Evolutionary conservation across 176 grass and related monocot species (phyloP), one percentile per base, ranked within the genome.

Genomic region (Rhynchospora pubera): DNA sequence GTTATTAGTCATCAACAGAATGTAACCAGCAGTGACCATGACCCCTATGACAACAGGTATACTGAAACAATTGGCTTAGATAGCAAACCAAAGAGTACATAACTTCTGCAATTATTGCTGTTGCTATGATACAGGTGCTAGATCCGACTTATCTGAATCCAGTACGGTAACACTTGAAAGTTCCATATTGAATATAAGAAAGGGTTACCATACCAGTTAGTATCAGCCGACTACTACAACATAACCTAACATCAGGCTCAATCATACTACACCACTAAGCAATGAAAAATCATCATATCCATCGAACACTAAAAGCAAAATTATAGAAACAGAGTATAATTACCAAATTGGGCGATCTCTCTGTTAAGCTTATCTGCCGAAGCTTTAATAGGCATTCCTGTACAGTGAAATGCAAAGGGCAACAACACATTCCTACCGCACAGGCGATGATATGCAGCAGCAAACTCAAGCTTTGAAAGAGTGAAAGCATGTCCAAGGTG

Each of bases 341-440:
- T 82, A 82, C 93, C 93, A 63, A 82, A 92, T 32, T 87, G 83
- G 19, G 88, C 32, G 4, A 89, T 89, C 75, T 97, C 90, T 80
- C 88, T 69, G 5, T 56, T 43, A 68, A 96, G 90, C 63, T 96
- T 96, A 69, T 92, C 93, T 0, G 93, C 90, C 0, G 88, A 92
- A 46, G 86, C 93, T 79, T 96, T 96, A 46, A 96, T 96, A 16
- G 93, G 90, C 93, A 95, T 95, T 70, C 93, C 90, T 19, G 93
- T 92, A 67, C 88, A 92, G 45, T 96, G 90, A 60, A 96, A 92
- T 79, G 85, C 90, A 83, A 96, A 96, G 3, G 86, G 88, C 42
- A 96, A 62, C 19, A 92, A 56, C 3, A 92, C 90, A 57, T 96
- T 96, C 68, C 84, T 80, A 18, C 93, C 92, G 12, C 86, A 77